Base-by-base conservation (phyloP, 345 rosid genomes). In the Citrus sp. region DNA sequence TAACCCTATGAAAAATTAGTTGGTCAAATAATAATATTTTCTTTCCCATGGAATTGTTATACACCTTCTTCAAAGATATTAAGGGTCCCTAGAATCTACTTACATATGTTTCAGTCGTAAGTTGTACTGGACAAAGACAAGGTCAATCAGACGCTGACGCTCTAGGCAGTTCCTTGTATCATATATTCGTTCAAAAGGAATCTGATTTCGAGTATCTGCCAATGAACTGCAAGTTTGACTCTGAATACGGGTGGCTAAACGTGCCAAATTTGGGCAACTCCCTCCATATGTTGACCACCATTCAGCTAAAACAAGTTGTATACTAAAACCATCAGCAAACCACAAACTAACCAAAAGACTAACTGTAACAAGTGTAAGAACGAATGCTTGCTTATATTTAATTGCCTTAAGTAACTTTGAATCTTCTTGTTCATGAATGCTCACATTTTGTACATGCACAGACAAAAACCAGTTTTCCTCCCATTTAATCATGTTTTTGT, bases 211-310 rank as follows among this genome's bases (percentile, higher is more conserved):
- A 77, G 73, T 83, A 19, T 80, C 86, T 38, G 90, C 88, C 34
- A 66, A 38, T 25, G 91, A 85, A 80, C 94, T 85, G 67, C 98
- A 94, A 30, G 98, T 87, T 86, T 94, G 99, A 79, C 92, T 86
- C 69, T 94, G 88, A 77, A 96, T 85, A n/a, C 93, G 95, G 67
- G 86, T 74, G 0, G 98, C 98, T 80, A 96, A 78, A 49, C 92
- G 94, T 70, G 94, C 84, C 88, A 96, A 87, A 83, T 96, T 92
- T 65, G 94, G 92, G 84, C 99, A 94, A 76, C 93, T 88, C 80
- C 95, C 98, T 67, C 97, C 98, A 80, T 91, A 94, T 10, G 97
- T 88, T 76, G 92, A 88, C 99, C 99, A 96, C 99, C 99, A 94
- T 80, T 96, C 99, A 79, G 88, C 99, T 96, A 76, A 38, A 84